These are phyloP conservation scores for Aspergillus intermedius DNA, from an alignment of 2,329 filamentous ascomycete species.

Conservation along the genomic window DNA sequence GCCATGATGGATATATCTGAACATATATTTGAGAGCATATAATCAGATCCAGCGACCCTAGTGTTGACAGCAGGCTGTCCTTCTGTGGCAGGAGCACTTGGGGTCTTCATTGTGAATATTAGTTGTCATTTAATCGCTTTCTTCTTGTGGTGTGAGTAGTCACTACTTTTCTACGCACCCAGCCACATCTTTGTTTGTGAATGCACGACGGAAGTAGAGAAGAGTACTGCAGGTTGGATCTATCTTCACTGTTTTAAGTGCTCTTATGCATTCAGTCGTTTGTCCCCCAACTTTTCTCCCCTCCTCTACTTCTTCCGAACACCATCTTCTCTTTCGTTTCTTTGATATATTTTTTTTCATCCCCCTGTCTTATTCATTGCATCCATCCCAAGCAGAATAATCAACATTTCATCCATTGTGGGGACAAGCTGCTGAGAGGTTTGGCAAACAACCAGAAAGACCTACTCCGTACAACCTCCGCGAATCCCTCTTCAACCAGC, in stretches of 20 bases:
- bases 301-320: no score
- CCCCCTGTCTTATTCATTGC: not conserved
- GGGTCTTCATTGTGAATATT: not conserved
- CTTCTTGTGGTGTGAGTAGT: not conserved
- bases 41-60: not conserved
- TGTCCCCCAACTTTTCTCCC: not conserved
- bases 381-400: no score
- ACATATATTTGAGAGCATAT: conserved; percentile 4
- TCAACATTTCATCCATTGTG: not conserved
- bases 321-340: not conserved
- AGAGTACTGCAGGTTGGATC: not conserved
- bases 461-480: no score
- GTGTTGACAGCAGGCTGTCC: not conserved
- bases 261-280: not conserved
- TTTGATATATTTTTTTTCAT: not conserved
- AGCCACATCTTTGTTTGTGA: not conserved
- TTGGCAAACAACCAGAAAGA: no score
- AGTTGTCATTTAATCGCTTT: not conserved
- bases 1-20: conserved; percentile 2
- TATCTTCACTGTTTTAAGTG: not conserved
- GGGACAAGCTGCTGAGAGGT: no score
- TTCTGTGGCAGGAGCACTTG: not conserved
- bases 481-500: no score
- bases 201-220: not conserved
- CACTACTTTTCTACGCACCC: not conserved